Percentiles rank a stretch among this genome's conserved stretches.
phyloP scores from a whole-genome alignment of 768 basidiomycete genomes.

The Solioccasus polychromus region DNA sequence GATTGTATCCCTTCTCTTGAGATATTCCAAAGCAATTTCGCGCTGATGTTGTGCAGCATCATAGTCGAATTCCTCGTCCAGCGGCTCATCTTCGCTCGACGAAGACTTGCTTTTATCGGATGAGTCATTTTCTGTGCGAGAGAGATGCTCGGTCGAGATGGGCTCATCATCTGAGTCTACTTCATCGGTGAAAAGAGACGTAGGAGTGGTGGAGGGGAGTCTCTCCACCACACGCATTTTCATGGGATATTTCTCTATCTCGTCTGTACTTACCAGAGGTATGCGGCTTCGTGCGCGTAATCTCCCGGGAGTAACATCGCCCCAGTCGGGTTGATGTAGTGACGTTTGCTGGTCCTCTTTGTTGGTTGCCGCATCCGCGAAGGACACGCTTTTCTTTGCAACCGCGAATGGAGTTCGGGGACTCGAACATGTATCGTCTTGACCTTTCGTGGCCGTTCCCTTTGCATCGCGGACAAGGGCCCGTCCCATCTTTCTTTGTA shows the following conservation, averaged over 20 bases:
- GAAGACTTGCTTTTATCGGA: conserved; percentile 19
- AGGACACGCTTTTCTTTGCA: conserved; percentile 63
- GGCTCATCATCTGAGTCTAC: conserved; percentile 75
- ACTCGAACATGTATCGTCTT: conserved; percentile 25
- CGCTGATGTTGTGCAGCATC: conserved; percentile 68
- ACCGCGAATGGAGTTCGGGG: conserved; percentile 31
- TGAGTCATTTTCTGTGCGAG: conserved; percentile 31
- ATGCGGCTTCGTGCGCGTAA: conserved; percentile 40
- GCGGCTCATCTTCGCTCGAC: conserved; percentile 36
- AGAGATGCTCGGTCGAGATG: conserved; percentile 28
- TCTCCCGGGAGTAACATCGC: conserved; percentile 52
- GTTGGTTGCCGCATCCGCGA: conserved; percentile 44
- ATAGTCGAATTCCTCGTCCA: conserved; percentile 53
- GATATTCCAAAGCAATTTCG: conserved; percentile 71
- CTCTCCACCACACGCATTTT: conserved; percentile 71
- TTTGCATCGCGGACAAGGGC: conserved; percentile 49
- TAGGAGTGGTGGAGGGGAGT: conserved; percentile 33
- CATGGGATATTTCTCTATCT: conserved; percentile 49
- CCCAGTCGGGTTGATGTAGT: conserved; percentile 40
- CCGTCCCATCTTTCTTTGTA: conserved; percentile 80
- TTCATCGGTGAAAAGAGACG: conserved; percentile 6
- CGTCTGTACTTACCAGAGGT: conserved; percentile 29
- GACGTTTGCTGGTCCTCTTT: conserved; percentile 8
- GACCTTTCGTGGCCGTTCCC: conserved; percentile 32
- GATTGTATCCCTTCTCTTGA: conserved; percentile 56